Base-by-base conservation (phyloP, 2,329 filamentous ascomycete species). In the Colletotrichum godetiae region DNA sequence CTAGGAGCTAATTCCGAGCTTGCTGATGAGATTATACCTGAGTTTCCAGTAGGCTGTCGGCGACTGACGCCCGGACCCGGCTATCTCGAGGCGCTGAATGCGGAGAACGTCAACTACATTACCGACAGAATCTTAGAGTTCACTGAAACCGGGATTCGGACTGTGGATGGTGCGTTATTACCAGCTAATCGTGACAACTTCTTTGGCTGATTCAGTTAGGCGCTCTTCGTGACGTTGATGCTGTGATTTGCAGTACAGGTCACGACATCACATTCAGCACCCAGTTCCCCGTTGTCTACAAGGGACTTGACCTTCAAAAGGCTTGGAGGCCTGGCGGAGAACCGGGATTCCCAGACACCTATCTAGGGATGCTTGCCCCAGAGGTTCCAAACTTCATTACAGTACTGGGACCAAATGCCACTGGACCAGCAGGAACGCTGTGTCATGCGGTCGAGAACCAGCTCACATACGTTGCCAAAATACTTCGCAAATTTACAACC, bases 401-500 rank as follows among this genome's bases (percentile, higher is more conserved):
- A 78, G 78, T 93, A 5, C 87, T 89, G 27, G 92, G 92, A 0
- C 91, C 92, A 0, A 86, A 91, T 76, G 85, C 86, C 1, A 85
- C 87, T 0, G 91, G 90, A 0, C 86, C 88, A 1, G 90, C 89
- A 1, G 92, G 92, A 0, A 94, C 91, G 0, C 89, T 93, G 0
- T 92, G 92, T 0, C 89, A 93, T 76, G 88, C 86, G 72, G 86
- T 92, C 31, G 93, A 95, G 79, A 91, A 88, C 5, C 90, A 93
- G 75, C 80, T 93, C 1, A 88, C 90, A 0, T 93, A 92, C 79
- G 88, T 90, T 69, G 90, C 92, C 19, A 92, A 92, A 76, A 82
- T 94, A 1, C 83, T 95, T 0, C 90, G 92, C 58, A 95, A 95
- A 76, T 85, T 90, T 0, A 87, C 87, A 0, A 85, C 87, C 2